phyloP scores from a whole-genome alignment of 2,329 filamentous ascomycete species.

The Beauveria australis region DNA sequence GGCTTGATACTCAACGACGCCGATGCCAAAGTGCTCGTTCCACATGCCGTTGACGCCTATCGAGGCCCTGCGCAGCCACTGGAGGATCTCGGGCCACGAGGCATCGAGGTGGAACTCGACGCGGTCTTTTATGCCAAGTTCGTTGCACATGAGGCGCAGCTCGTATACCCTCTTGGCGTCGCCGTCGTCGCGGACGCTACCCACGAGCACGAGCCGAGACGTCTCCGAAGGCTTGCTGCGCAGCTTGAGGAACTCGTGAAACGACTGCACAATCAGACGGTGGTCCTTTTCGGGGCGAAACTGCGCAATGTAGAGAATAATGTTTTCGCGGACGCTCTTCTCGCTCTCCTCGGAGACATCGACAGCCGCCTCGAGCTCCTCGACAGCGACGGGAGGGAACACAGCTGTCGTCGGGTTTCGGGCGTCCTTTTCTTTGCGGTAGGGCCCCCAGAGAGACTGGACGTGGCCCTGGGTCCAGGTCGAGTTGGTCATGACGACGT shows the following conservation, averaged over 20 bases:
- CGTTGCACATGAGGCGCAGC: constrained; percentile 75
- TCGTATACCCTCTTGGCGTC: constrained; percentile 83
- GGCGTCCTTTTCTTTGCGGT: constrained; percentile 37
- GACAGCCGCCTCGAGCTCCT: constrained; percentile 69
- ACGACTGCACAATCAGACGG: constrained; percentile 74
- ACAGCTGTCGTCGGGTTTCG: constrained; percentile 60
- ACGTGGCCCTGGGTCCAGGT: constrained; percentile 88
- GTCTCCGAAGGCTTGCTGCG: constrained; percentile 39
- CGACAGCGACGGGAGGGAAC: constrained; percentile 87
- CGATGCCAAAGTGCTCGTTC: constrained; percentile 99
- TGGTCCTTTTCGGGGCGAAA: constrained; percentile 98
- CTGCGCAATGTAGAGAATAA: constrained; percentile 88
- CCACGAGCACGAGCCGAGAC: constrained; percentile 73
- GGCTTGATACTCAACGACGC: constrained; percentile 95
- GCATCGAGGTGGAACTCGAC: constrained; percentile 88
- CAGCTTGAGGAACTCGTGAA: constrained; percentile 63
- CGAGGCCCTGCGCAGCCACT: constrained; percentile 66
- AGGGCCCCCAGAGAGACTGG: constrained; percentile 65
- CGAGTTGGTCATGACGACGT: constrained; percentile 96
- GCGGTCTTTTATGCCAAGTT: constrained; percentile 72
- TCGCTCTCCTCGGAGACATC: constrained; percentile 64
- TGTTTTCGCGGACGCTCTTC: constrained; percentile 52
- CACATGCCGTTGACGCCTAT: constrained; percentile 98
- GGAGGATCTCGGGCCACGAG: constrained; percentile 77
- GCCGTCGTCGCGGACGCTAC: constrained; percentile 78